Evolutionary conservation across 768 basidiomycete species (phyloP).

Genomic region (Lactarius sanguifluus): DNA sequence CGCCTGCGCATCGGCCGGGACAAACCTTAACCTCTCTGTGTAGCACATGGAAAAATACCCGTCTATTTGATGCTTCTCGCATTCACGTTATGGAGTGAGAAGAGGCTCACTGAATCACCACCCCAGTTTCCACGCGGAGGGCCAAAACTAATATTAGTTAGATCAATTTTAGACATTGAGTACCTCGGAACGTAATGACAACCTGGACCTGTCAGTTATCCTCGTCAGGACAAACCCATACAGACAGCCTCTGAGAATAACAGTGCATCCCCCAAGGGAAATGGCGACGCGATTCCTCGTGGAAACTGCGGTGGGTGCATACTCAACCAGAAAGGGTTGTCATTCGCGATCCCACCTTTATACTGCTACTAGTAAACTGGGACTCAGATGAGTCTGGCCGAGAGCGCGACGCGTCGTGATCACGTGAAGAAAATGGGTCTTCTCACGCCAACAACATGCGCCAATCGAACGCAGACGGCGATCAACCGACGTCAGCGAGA

Average conservation of each 20-base stretch:
- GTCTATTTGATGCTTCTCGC: neutral
- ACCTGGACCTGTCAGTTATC: neutral
- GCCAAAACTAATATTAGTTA: neutral
- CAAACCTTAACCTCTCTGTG: neutral
- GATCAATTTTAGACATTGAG: neutral
- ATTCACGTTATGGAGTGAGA: neutral
- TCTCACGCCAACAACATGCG: neutral
- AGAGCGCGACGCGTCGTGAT: neutral
- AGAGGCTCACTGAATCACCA: neutral
- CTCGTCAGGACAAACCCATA: neutral
- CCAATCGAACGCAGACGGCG: neutral
- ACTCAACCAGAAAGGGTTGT: neutral
- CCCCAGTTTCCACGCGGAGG: no score
- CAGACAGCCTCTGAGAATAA: neutral
- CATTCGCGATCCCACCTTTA: no score
- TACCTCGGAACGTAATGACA: neutral
- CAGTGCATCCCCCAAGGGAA: no score
- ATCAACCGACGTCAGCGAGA: neutral
- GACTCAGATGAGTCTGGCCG: no score
- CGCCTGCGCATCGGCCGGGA: neutral
- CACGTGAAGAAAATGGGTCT: neutral
- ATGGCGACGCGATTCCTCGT: neutral
- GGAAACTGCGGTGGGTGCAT: neutral
- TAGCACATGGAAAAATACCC: neutral
- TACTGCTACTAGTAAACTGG: no score